Base-by-base conservation (phyloP, 192 early-diverging fungal genomes). In the Thamnidium elegans region DNA sequence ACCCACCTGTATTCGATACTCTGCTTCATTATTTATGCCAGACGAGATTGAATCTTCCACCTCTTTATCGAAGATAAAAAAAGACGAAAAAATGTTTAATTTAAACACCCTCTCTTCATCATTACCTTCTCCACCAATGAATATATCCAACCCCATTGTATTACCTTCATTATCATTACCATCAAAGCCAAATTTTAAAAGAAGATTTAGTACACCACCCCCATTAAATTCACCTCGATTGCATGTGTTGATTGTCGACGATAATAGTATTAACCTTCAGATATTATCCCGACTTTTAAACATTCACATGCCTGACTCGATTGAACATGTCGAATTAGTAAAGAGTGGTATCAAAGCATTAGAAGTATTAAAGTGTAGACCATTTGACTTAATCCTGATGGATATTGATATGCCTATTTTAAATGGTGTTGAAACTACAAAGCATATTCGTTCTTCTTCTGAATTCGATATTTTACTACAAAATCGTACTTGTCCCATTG, bases 361-460 rank as follows among this genome's bases (percentile, higher is more conserved):
- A 7, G 62, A 77, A 43, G 62, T 77, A 20, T 72, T 89, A 39
- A 55, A 68, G 14, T 55, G 68, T 50, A 64, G 73, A 26, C 48
- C 71, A 31, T 84, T 81, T 65, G 87, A 89, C 71, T 56, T 84
- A 13, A 74, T 89, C 34, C 72, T 89, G 17, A 81, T 89, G 70
- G 87, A 89, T 58, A 89, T 89, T 70, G 86, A 88, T 63, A 87
- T 87, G 86, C 85, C 87, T 8, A 77, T 72, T 17, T 62, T 89
- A 31, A 81, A 77, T 26, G 87, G 87, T 50, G 76, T 85, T 30
- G 80, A 86, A 65, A 87, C 87, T 17, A 79, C 86, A 8, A 62
- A 69, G 20, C 72, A 68, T 17, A 86, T 89, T 44, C 86, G 84
- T 44, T 20, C 26, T 31, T 65, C 52, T 20, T 71, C 48, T 45